Evolutionary conservation across 1,139 yeast species (phyloP), one percentile per base, ranked within the genome.

Genomic region (Suhomyces chickasaworum): DNA sequence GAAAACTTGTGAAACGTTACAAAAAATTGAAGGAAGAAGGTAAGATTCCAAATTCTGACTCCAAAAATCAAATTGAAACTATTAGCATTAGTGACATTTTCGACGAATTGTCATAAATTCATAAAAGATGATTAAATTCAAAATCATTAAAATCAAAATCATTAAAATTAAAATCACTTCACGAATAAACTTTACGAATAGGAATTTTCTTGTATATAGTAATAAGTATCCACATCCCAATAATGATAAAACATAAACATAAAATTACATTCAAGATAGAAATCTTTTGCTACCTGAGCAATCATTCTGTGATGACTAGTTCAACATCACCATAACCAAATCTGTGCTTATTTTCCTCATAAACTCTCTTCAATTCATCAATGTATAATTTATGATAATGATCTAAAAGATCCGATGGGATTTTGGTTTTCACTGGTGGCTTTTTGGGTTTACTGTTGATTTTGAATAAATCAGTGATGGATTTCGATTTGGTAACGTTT

Each of bases 361-460:
- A 93, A 2, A 91, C 74, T 46, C 78, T 69, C 53, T 74, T 67
- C 56, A 95, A 68, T 50, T 83, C 90, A 13, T 80, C 77, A n/a
- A 86, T 77, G 61, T 93, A 93, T 33, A 82, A 59, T 23, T 68
- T 69, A 63, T 93, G 98, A 59, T 87, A 89, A 52, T 83, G 75
- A 46, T 87, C 86, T 18, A 93, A 75, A 46, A 74, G 50, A 32
- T 69, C 74, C 15, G 62, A 69, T 2, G 80, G 78, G 16, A 73
- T 58, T 46, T 69, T 69, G 3, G 68, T 53, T 41, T 58, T 60
- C 29, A 50, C 48, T n/a, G 57, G 29, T 2, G 59, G 45, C 13
- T 47, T 45, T 35, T 53, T 57, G 15, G 59, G 53, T 43, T 54
- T 51, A 36, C 44, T 40, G 17, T 39, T 44, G 33, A 53, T 50